Conservation (phyloP, 2,329 filamentous ascomycete genomes). For the Penicillium aurantiogriseum region DNA sequence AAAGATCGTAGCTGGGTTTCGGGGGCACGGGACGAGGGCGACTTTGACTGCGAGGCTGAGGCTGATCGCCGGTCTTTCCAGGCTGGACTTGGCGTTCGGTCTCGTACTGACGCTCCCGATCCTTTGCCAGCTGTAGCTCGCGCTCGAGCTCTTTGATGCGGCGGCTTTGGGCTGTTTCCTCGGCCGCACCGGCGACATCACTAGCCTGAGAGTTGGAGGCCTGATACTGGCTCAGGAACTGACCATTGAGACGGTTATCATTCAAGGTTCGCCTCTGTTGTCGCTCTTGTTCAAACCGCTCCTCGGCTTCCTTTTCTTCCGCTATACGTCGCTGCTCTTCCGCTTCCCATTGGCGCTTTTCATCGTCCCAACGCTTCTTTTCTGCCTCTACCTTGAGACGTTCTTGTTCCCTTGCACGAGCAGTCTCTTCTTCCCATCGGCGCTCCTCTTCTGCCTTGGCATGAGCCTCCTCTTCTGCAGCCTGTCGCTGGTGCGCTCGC, state of each 20-base stretch:
- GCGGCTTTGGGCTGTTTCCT: conserved; percentile 57
- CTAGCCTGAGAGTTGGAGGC: conserved; percentile 66
- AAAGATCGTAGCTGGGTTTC: conserved; percentile 53
- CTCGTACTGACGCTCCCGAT: conserved; percentile 65
- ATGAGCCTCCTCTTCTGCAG: conserved; percentile 50
- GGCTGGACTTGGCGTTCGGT: conserved; percentile 53
- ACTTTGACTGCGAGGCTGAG: conserved; percentile 27
- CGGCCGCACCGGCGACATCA: conserved; percentile 34
- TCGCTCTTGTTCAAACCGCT: conserved; percentile 65
- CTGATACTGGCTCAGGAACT: conserved; percentile 84
- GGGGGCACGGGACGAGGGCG: conserved; percentile 34
- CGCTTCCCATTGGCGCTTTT: conserved; percentile 67
- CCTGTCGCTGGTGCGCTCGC: conserved; percentile 47
- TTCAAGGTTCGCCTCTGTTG: conserved; percentile 59
- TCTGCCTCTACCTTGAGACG: conserved; percentile 47
- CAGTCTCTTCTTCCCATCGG: conserved; percentile 49
- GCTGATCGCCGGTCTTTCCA: conserved; percentile 23
- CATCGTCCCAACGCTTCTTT: conserved; percentile 50
- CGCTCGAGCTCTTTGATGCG: conserved; percentile 78
- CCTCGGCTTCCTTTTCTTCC: conserved; percentile 73
- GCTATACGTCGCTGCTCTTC: conserved; percentile 69
- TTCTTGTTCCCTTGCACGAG: conserved; percentile 52
- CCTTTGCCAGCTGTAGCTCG: conserved; percentile 65
- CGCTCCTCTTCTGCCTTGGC: conserved; percentile 48
- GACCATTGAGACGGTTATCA: conserved; percentile 71